Evolutionary conservation across 805 yeast genomes (phyloP).

Genomic region (Candida fluviatilis): DNA sequence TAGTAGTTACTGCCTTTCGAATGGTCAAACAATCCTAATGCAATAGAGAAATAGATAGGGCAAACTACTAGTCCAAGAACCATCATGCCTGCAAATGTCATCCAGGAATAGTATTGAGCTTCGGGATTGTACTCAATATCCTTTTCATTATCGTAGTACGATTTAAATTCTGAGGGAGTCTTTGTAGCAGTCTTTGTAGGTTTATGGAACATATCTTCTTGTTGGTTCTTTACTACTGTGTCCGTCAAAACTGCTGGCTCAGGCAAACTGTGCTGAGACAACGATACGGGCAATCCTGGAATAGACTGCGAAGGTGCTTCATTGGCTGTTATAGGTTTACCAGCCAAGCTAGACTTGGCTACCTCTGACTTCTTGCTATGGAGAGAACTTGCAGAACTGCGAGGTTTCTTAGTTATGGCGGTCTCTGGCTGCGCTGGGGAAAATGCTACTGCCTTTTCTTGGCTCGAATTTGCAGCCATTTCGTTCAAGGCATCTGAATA

Average conservation of each 20-base stretch:
- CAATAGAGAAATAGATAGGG: slow-evolving; percentile 34
- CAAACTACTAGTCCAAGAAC: slow-evolving; percentile 30
- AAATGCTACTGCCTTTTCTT: not conserved
- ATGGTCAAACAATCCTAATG: slow-evolving; percentile 33
- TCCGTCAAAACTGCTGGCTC: slow-evolving; percentile 14
- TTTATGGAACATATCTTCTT: slow-evolving; percentile 15
- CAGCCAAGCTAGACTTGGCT: not conserved
- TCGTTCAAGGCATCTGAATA: not conserved
- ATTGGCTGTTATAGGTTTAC: not conserved
- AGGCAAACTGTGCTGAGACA: slow-evolving; percentile 8
- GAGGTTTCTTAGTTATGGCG: no score
- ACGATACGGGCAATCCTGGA: not conserved
- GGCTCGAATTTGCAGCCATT: not conserved
- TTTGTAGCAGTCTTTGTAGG: not conserved
- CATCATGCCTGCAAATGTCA: slow-evolving; percentile 23
- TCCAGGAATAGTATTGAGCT: slow-evolving; percentile 11
- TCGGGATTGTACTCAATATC: not conserved
- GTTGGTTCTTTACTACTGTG: slow-evolving; percentile 11
- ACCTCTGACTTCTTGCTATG: not conserved
- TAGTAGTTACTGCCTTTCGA: slow-evolving; percentile 17
- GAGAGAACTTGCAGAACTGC: not conserved
- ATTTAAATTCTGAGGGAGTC: not conserved
- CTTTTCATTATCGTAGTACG: not conserved
- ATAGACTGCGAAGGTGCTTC: not conserved
- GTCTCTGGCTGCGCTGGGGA: not conserved